phyloP scores from a whole-genome alignment of 1,284 basidiomycete species.

The Boletus semigastroideus region DNA sequence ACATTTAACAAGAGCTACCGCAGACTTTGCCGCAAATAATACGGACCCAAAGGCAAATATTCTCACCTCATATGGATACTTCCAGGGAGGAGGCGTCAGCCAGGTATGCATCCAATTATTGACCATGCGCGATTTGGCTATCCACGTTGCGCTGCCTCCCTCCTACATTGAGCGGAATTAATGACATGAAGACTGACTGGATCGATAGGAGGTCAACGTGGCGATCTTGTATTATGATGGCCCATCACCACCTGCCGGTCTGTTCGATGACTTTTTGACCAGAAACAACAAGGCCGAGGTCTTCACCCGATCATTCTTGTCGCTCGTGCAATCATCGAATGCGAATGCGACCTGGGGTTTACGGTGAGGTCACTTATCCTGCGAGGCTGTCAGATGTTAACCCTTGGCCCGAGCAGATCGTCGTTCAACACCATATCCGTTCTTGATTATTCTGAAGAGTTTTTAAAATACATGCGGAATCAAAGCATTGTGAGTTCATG shows the following conservation, averaged over 20 bases:
- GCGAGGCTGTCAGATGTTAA: neutral
- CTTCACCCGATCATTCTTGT: slow-evolving; percentile 37
- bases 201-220: slow-evolving; percentile 12
- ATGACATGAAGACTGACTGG: neutral
- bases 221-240: slow-evolving; percentile 44
- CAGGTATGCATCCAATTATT: slow-evolving; percentile 18
- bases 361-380: slow-evolving; percentile 14
- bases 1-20: slow-evolving; percentile 41
- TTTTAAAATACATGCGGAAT: slow-evolving; percentile 17
- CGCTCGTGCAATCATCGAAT: slow-evolving; percentile 30
- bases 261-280: slow-evolving; percentile 44
- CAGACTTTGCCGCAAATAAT: slow-evolving; percentile 49
- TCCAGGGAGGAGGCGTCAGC: slow-evolving; percentile 30
- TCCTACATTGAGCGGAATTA: neutral
- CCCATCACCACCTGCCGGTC: slow-evolving; percentile 39
- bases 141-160: slow-evolving; percentile 1
- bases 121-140: neutral
- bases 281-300: slow-evolving; percentile 29
- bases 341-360: slow-evolving; percentile 21
- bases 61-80: slow-evolving; percentile 54
- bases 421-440: slow-evolving; percentile 27
- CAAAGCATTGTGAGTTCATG: slow-evolving; percentile 16
- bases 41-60: slow-evolving; percentile 62
- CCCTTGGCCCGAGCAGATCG: slow-evolving; percentile 10
- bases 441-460: slow-evolving; percentile 18